A percentile compares a stretch with the other conserved stretches of the same genome.
Evolutionary conservation across 441 rosid genomes (phyloP).

Genomic region (Eutrema salsugineum): DNA sequence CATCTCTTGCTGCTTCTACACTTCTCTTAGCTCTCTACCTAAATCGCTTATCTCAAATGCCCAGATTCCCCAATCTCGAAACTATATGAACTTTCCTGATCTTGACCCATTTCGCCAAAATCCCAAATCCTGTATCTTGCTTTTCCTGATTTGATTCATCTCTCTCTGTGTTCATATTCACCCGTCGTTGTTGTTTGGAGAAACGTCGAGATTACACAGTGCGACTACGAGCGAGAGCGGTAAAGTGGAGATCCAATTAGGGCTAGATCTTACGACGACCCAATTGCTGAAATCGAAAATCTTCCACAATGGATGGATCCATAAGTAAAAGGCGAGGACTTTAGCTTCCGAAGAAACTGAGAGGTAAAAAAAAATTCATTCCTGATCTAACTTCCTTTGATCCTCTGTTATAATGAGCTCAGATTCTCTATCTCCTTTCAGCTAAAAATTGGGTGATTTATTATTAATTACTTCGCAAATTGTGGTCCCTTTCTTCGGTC

Average conservation of each 20-base stretch:
- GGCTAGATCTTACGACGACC: not conserved
- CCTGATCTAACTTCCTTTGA: not conserved
- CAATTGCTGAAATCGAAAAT: not conserved
- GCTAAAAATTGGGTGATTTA: not conserved
- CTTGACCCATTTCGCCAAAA: conserved; percentile 12
- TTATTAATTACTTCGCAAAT: not conserved
- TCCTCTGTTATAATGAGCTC: not conserved
- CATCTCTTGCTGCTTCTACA: conserved; percentile 12
- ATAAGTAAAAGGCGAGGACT: conserved; percentile 8
- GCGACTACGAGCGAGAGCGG: not conserved
- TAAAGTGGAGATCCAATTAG: not conserved
- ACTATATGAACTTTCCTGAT: conserved; percentile 8
- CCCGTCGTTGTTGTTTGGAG: not conserved
- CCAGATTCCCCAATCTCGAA: not conserved
- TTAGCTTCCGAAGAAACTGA: conserved; percentile 2
- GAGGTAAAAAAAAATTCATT: not conserved
- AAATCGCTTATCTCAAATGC: not conserved
- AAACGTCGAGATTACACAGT: not conserved
- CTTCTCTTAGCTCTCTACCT: conserved; percentile 21
- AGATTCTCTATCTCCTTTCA: not conserved
- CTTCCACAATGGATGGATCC: conserved; percentile 10
- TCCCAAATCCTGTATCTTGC: not conserved
- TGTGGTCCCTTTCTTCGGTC: not conserved
- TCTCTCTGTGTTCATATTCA: not conserved
- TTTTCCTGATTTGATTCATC: not conserved